Base-by-base conservation (phyloP, 2,329 filamentous ascomycete species). In the Blastomyces gilchristii region DNA sequence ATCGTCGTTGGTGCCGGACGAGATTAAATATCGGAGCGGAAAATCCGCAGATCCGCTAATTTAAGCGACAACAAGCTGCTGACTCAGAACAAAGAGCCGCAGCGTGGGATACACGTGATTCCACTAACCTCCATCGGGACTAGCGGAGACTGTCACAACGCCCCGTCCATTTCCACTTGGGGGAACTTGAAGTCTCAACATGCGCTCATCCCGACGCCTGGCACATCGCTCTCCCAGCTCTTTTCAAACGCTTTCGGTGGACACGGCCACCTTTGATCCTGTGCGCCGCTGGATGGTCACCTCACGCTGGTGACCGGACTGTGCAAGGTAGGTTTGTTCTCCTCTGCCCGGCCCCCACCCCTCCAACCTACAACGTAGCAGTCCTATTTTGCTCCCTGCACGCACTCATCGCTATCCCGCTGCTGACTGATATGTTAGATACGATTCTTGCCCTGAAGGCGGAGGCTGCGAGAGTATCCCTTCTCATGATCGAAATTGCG, bases 401-500 rank as follows among this genome's bases (percentile, higher is more conserved):
- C 59, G 37, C 31, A 52, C 56, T 50, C 62, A 60, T 61, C 57
- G 49, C 59, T 22, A 60, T 60, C 16, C 37, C 41, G 41, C 28
- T 41, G 64, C 64, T 65, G 54, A 63, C 50, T 14, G 34, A 16
- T n/a, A 31, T 53, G 9, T 49, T n/a, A 54, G 53, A 59, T 58
- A 57, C 47, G 37, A 50, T 50, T 60, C 62, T 62, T 62, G 54
- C 57, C 60, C 54, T 47, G 53, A 25, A 52, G 45, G 49, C 53
- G 54, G 52, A 60, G 61, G 16, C 45, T 62, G 58, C 65, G 67
- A 66, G 52, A 63, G 22, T 64, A 57, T 62, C 53, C 64, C 66
- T 64, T 74, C 75, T 71, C 69, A 76, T 76, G 74, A 70, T 68
- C 68, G 68, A 69, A 65, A 65, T 67, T 68, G 69, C 65, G 68